Evolutionary conservation across 129 eudicot species (phyloP), one percentile per base, ranked within the genome.

Genomic region (Escallonia rubra): DNA sequence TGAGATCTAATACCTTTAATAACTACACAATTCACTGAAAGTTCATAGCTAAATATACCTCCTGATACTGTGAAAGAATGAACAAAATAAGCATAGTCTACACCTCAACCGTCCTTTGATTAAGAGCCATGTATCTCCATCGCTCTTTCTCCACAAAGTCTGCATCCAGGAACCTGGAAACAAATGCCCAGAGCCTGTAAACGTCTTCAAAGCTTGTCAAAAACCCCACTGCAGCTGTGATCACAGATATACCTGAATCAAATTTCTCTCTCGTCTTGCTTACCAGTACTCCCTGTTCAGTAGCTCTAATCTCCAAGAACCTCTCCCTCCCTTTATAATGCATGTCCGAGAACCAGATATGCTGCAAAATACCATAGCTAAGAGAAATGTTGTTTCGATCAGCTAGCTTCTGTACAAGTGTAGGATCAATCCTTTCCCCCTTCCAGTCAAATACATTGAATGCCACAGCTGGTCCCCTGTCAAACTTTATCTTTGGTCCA

Each of bases 121-220:
- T 91, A 71, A 91, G 86, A 65, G 91, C 96, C 86, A 62, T 83
- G 68, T 92, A 92, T 63, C 96, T 87, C 98, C 98, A 88, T 43
- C 89, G 69, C 67, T 92, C 98, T 76, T 88, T 92, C 89, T 92
- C 96, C 61, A 88, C 96, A 76, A 81, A 89, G 81, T 89, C 98
- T 7, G 98, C 96, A 89, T 93, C 96, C 78, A 89, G 66, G 71
- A 89, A 93, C 63, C 81, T 65, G 2, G 98, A 71, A 57, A 81
- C 84, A 51, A 93, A 93, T 39, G 54, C 76, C 98, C 98, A 89
- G n/a, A 89, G 48, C 63, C 73, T 82, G 52, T 86, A 84, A 73
- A 79, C 72, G 64, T 93, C 98, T 46, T 89, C 95, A 71, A 89
- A 89, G 72, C 86, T 86, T 13, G 81, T 84, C 79, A 93, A 61